These are phyloP conservation scores for Calamus simplicifolius DNA, from an alignment of 176 grass and related monocot genomes.

Conservation along the genomic window DNA sequence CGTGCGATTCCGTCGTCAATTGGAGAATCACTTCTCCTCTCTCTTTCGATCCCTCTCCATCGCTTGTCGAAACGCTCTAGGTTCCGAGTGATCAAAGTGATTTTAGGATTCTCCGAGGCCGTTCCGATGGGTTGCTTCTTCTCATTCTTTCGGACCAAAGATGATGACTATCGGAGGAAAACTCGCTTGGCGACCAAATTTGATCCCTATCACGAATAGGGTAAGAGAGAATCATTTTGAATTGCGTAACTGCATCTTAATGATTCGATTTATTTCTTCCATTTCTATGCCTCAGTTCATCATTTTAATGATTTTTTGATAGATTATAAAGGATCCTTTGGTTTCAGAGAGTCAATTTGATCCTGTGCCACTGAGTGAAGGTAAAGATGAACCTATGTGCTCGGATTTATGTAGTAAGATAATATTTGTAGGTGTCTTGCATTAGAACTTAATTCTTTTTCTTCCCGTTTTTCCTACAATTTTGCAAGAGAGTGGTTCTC, in stretches of 20 bases:
- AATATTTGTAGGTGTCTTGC: no score
- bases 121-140: slow-evolving; percentile 14
- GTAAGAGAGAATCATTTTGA: not conserved
- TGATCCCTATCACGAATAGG: not conserved
- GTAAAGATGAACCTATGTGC: not conserved
- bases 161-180: slow-evolving; percentile 8
- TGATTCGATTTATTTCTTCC: no score
- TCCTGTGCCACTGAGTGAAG: not conserved
- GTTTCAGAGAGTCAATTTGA: not conserved
- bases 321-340: slow-evolving; percentile 1
- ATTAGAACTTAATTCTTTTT: no score
- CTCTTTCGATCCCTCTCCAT: not conserved
- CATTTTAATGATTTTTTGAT: not conserved
- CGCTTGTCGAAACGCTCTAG: not conserved
- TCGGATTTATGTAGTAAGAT: no score
- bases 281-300: not conserved
- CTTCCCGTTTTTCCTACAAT: no score
- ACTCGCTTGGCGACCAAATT: not conserved
- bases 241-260: not conserved
- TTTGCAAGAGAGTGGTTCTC: no score
- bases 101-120: slow-evolving; percentile 11
- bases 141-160: slow-evolving; percentile 12
- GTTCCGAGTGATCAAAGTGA: not conserved
- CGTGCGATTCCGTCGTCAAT: no score
- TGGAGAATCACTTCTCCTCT: no score